Conservation (phyloP, 75 land plant genomes). For the Selaginella tamariscina region DNA sequence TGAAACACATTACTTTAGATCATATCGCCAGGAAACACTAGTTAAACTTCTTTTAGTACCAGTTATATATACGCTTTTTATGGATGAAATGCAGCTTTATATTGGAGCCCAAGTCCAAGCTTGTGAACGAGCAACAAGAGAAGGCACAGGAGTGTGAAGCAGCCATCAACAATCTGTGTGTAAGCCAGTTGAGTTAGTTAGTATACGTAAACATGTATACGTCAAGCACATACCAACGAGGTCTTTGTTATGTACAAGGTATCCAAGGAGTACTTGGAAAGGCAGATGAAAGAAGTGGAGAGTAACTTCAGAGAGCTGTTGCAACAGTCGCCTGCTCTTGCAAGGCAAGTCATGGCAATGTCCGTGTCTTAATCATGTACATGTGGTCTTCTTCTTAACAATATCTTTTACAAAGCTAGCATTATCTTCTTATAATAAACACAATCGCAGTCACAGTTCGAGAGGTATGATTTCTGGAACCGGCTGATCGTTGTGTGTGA, state of each 20-base stretch:
- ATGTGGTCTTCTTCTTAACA: too few species aligned
- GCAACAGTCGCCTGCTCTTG: conserved; percentile 82
- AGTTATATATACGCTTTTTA: too few species aligned
- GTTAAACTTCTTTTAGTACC: too few species aligned
- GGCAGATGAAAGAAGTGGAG: conserved; percentile 85
- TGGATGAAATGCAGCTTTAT: conserved; percentile 56
- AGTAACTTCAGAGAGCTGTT: conserved; percentile 72
- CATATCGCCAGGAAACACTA: too few species aligned
- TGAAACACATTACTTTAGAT: too few species aligned
- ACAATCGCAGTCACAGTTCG: too few species aligned
- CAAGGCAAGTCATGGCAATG: conserved; percentile 93
- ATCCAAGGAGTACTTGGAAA: conserved; percentile 85
- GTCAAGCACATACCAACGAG: too few species aligned
- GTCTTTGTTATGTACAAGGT: conserved; percentile 36
- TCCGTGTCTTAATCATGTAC: conserved; percentile 40
- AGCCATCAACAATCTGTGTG: conserved; percentile 62
- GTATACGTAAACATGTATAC: too few species aligned
- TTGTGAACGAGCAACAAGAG: conserved; percentile 68
- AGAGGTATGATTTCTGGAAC: too few species aligned
- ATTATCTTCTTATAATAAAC: too few species aligned
- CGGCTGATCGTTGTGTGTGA: too few species aligned
- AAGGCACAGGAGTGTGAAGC: conserved; percentile 71
- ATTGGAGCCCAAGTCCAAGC: conserved; percentile 60
- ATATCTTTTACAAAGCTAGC: too few species aligned
- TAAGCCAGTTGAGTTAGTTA: neutral